Conservation (phyloP, 2,329 filamentous ascomycete species). For the Fusarium foetens region DNA sequence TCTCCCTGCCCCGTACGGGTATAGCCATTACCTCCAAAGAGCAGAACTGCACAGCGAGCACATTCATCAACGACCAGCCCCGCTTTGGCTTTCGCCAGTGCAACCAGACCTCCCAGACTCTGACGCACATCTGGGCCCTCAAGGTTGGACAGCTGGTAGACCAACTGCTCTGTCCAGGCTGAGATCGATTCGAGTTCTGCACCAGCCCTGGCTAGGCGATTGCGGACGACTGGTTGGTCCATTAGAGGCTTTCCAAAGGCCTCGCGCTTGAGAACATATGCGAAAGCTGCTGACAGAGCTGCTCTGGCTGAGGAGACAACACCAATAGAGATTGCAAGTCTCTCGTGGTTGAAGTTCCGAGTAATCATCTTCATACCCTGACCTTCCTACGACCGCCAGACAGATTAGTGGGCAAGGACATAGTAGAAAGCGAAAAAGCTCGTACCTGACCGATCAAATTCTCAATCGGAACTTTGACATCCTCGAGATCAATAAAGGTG, state of each 20-base stretch:
- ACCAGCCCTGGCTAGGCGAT: not conserved
- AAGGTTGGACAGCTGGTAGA: not conserved
- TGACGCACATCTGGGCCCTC: not conserved
- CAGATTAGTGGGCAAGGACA: not conserved
- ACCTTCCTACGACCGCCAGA: not conserved
- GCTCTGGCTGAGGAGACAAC: not conserved
- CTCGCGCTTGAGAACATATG: not conserved
- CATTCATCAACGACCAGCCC: not conserved
- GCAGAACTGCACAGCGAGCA: not conserved
- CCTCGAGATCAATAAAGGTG: not conserved
- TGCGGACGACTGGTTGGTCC: not conserved
- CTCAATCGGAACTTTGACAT: not conserved
- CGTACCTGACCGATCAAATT: not conserved
- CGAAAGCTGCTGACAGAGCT: not conserved
- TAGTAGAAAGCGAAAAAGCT: too few relatives aligned
- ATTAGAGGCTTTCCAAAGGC: not conserved
- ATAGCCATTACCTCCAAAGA: not conserved
- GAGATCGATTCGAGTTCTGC: not conserved
- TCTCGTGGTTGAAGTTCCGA: not conserved
- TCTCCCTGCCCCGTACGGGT: not conserved
- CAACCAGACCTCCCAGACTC: not conserved
- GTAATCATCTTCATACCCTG: not conserved
- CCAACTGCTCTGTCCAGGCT: not conserved
- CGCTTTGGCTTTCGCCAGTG: not conserved
- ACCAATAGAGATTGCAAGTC: not conserved